Conservation (phyloP, 331 rosid genomes). For the Cydonia oblonga region DNA sequence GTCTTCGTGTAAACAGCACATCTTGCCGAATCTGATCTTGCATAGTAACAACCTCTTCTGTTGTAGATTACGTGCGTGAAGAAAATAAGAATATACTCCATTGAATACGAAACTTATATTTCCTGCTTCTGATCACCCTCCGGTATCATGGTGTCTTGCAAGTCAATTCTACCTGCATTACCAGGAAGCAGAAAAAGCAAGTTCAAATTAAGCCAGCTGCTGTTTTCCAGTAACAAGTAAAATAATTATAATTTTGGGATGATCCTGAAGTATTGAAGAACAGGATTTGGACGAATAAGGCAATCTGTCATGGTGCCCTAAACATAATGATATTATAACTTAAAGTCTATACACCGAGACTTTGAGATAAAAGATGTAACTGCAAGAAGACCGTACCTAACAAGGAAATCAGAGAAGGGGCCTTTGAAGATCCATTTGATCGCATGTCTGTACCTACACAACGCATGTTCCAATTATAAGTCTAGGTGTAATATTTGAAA, state of each 20-base stretch:
- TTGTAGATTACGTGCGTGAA: background rate
- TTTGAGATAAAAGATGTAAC: background rate
- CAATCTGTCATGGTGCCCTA: too few species aligned
- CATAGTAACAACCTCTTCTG: background rate
- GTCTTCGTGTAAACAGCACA: constrained; percentile 10
- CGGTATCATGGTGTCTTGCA: constrained; percentile 65
- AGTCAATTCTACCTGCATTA: constrained; percentile 65
- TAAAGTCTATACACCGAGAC: background rate
- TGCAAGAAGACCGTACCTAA: constrained; percentile 47
- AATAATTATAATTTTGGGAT: background rate
- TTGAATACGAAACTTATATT: too few species aligned
- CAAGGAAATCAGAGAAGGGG: constrained; percentile 75
- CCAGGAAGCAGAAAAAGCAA: background rate
- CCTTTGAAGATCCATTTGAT: constrained; percentile 42
- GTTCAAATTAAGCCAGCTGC: background rate
- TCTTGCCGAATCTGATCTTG: constrained; percentile 20
- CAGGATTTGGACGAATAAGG: too few species aligned
- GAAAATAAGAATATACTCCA: constrained; percentile 19
- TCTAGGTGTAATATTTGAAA: background rate
- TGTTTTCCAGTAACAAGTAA: background rate
- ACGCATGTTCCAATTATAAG: constrained; percentile 5
- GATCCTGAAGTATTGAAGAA: background rate
- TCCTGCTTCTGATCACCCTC: constrained; percentile 62
- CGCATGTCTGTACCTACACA: constrained; percentile 57
- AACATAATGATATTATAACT: background rate